These are phyloP conservation scores for Candida chauliodis DNA, from an alignment of 805 yeast species.

Conservation along the genomic window DNA sequence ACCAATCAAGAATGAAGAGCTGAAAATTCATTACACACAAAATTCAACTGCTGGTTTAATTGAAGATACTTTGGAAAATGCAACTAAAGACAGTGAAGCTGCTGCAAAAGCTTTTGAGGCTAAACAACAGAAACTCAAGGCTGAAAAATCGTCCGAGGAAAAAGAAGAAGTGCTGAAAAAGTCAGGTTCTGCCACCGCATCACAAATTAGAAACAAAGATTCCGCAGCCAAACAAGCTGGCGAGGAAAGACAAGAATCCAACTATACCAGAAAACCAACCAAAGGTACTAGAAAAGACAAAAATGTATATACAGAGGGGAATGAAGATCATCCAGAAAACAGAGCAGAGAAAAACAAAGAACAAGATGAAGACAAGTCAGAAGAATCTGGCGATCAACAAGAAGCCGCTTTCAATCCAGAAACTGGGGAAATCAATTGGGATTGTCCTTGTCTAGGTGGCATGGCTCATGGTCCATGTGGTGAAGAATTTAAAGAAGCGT, in stretches of 20 bases:
- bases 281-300: conserved; percentile 4
- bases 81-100: conserved; percentile 9
- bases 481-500: conserved; percentile 57
- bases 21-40: background rate
- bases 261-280: conserved; percentile 5
- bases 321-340: background rate
- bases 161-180: background rate
- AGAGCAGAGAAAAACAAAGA: conserved; percentile 2
- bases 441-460: conserved; percentile 98
- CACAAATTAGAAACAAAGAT: background rate
- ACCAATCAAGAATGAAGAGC: conserved; percentile 3
- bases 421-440: conserved; percentile 99
- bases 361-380: conserved; percentile 10
- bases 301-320: conserved; percentile 1
- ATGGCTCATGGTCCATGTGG: conserved; percentile 99
- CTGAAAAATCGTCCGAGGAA: background rate
- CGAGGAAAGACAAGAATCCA: conserved; percentile 2
- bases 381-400: conserved; percentile 13
- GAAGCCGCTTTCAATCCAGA: conserved; percentile 87
- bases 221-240: conserved; percentile 3
- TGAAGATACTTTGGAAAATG: conserved; percentile 6
- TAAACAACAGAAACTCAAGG: conserved; percentile 4
- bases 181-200: background rate
- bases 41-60: conserved; percentile 5
- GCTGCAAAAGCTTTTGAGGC: conserved; percentile 3